phyloP scores from a whole-genome alignment of 2,329 filamentous ascomycete genomes.

The Paracoccidioides lutzii region DNA sequence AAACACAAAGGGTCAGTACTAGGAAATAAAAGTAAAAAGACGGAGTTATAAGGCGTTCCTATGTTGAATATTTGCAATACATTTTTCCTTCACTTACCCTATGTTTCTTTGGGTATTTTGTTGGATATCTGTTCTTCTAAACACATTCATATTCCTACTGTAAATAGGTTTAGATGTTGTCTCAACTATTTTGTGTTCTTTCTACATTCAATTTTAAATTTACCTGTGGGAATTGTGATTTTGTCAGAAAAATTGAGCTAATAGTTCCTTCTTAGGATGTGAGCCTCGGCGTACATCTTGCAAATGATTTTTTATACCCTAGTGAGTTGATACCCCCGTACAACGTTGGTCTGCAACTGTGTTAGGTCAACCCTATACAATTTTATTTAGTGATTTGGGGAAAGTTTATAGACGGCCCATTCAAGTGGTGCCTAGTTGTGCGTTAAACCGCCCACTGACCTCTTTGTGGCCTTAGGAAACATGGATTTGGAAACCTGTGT shows the following conservation, averaged over 20 bases:
- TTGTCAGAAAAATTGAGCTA: neutral
- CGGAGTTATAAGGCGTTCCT: slow-evolving; percentile 29
- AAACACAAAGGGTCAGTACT: slow-evolving; percentile 9
- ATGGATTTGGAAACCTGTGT: too few species aligned
- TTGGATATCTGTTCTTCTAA: neutral
- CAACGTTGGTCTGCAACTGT: neutral
- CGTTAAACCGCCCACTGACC: too few species aligned
- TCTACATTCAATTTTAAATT: neutral
- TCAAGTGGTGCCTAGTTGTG: too few species aligned
- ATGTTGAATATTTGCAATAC: slow-evolving; percentile 2
- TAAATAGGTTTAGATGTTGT: neutral
- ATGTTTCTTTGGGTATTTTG: neutral
- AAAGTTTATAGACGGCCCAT: too few species aligned
- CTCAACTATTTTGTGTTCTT: neutral
- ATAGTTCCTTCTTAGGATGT: neutral
- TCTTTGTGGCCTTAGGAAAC: too few species aligned
- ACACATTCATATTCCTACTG: too few species aligned
- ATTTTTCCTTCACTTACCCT: neutral
- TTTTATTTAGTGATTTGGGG: neutral
- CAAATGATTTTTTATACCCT: neutral
- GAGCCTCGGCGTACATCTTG: neutral
- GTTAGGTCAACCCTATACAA: neutral
- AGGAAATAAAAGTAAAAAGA: slow-evolving; percentile 17
- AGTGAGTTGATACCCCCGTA: too few species aligned
- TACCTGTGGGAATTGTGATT: neutral